phyloP scores from a whole-genome alignment of 164 flowering plant species.

The Warburgia ugandensis region DNA sequence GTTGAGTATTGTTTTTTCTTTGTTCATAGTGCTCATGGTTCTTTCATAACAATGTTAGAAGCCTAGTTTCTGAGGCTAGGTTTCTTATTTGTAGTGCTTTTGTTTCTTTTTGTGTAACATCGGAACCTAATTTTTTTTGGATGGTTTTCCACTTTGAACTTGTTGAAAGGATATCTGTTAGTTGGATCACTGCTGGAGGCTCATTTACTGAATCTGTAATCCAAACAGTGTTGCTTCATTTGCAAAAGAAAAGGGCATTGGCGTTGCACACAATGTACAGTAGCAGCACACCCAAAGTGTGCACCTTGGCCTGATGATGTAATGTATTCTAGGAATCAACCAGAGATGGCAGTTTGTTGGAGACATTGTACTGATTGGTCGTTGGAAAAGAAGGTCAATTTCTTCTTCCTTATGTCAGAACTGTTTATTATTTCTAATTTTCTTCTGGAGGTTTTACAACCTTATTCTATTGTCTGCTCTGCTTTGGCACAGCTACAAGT shows the following conservation, averaged over 20 bases:
- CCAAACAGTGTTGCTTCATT: conserved; percentile 55
- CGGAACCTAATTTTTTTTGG: too few relatives aligned
- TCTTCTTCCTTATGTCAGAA: conserved; percentile 44
- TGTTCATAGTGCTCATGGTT: background rate
- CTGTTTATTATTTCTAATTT: background rate
- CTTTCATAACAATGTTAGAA: too few relatives aligned
- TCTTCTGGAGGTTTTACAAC: background rate
- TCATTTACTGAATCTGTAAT: conserved; percentile 2
- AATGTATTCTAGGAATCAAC: conserved; percentile 30
- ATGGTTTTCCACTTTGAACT: too few relatives aligned
- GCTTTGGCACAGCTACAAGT: too few relatives aligned
- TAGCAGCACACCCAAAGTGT: conserved; percentile 75
- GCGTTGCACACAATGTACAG: conserved; percentile 63
- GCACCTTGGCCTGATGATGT: conserved; percentile 77
- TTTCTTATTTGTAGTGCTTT: too few relatives aligned
- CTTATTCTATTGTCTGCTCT: too few relatives aligned
- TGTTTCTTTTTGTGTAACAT: too few relatives aligned
- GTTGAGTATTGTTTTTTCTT: too few relatives aligned
- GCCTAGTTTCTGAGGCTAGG: too few relatives aligned
- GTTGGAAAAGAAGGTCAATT: conserved; percentile 70
- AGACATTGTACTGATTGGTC: conserved; percentile 77
- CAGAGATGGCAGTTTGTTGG: conserved; percentile 78
- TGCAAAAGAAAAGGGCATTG: conserved; percentile 58
- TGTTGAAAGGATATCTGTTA: background rate
- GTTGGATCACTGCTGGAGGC: background rate